These are phyloP conservation scores for Anthracocystis panici-leucophaei DNA, from an alignment of 1,284 basidiomycete genomes.

Conservation along the genomic window DNA sequence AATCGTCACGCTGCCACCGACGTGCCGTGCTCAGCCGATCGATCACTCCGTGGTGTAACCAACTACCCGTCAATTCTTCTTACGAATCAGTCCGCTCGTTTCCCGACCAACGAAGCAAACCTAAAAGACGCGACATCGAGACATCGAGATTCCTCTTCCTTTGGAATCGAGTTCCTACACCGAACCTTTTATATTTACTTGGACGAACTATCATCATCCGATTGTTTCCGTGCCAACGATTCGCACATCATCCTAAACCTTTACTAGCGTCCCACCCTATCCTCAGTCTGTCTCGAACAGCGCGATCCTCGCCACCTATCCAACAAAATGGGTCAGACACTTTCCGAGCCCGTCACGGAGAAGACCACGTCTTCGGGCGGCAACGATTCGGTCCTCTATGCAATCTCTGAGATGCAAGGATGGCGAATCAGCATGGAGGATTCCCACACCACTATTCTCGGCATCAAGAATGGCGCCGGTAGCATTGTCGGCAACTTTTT, in stretches of 20 bases:
- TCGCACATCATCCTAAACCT: not conserved
- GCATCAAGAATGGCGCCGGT: slow-evolving; percentile 53
- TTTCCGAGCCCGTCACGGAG: slow-evolving; percentile 78
- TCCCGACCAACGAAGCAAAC: not conserved
- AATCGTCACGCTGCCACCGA: not conserved
- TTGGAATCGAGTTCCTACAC: too few species aligned
- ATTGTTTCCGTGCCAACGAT: not conserved
- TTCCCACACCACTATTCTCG: slow-evolving; percentile 85
- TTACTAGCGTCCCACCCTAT: not conserved
- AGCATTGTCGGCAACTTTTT: slow-evolving; percentile 78
- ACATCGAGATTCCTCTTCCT: not conserved
- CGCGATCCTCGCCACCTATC: slow-evolving; percentile 1
- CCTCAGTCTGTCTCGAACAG: slow-evolving; percentile 14
- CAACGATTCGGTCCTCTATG: slow-evolving; percentile 83
- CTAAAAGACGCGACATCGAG: not conserved
- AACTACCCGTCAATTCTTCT: not conserved
- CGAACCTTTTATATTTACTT: not conserved
- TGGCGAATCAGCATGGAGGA: slow-evolving; percentile 99
- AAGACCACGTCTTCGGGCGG: slow-evolving; percentile 83
- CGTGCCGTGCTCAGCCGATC: not conserved
- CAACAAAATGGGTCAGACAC: slow-evolving; percentile 71
- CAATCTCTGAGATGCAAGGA: slow-evolving; percentile 97
- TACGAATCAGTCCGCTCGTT: not conserved
- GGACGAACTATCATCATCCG: not conserved
- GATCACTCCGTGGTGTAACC: not conserved